Conservation (phyloP, 179 eudicot species). For the Beta lomatogona region DNA sequence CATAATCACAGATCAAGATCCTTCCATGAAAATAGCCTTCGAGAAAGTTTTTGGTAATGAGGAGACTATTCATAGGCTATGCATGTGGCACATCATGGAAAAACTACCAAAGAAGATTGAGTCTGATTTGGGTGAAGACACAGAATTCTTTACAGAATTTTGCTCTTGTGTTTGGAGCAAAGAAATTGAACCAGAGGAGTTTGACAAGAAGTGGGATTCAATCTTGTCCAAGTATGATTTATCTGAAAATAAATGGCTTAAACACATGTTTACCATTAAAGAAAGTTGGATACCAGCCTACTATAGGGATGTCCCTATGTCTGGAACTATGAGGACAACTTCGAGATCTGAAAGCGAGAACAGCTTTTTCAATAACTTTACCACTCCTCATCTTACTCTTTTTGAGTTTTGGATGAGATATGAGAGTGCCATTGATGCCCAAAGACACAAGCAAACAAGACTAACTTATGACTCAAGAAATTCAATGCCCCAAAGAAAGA, state of each 20-base stretch:
- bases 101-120: not conserved
- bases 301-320: not conserved
- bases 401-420: not conserved
- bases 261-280: not conserved
- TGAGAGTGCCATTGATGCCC: not conserved
- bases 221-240: not conserved
- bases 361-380: not conserved
- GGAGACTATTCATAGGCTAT: not conserved
- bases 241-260: not conserved
- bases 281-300: not conserved
- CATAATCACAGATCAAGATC: not conserved
- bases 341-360: not conserved
- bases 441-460: not conserved
- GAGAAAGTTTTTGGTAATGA: not conserved
- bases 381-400: not conserved
- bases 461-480: not conserved
- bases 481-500: not conserved
- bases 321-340: not conserved
- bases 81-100: slow-evolving; percentile 1
- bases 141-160: not conserved
- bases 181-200: not conserved
- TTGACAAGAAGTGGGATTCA: not conserved
- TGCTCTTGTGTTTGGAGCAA: not conserved
- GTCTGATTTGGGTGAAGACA: not conserved
- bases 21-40: not conserved